A percentile compares a stretch with the other conserved stretches of the same genome.
Conservation (phyloP, 2,329 filamentous ascomycete species). For the Aureobasidium sp. region DNA sequence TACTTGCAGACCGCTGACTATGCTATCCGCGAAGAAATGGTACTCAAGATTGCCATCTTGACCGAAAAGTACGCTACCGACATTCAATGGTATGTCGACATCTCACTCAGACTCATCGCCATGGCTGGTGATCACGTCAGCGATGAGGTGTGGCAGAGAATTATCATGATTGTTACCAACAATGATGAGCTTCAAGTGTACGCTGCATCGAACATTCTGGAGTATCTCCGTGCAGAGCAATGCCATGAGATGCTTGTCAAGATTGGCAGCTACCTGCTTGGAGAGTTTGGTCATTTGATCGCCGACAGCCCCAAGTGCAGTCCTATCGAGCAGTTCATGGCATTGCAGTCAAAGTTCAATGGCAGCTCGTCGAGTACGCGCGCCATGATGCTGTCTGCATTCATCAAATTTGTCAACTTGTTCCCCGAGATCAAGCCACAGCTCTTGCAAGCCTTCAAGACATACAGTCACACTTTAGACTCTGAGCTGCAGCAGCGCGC, state of each 20-base stretch:
- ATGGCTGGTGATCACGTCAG: slow-evolving; percentile 98
- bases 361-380: slow-evolving; percentile 82
- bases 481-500: slow-evolving; percentile 93
- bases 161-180: slow-evolving; percentile 98
- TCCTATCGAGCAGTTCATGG: slow-evolving; percentile 94
- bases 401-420: slow-evolving; percentile 95
- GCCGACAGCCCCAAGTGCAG: slow-evolving; percentile 88
- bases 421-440: slow-evolving; percentile 98
- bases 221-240: slow-evolving; percentile 85
- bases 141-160: slow-evolving; percentile 97
- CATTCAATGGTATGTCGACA: slow-evolving; percentile 98
- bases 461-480: slow-evolving; percentile 91
- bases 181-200: slow-evolving; percentile 98
- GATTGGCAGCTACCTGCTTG: slow-evolving; percentile 91
- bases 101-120: slow-evolving; percentile 85
- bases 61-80: slow-evolving; percentile 98
- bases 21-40: slow-evolving; percentile 98
- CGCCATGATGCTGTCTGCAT: slow-evolving; percentile 90
- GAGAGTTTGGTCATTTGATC: slow-evolving; percentile 94
- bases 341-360: slow-evolving; percentile 81
- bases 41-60: slow-evolving; percentile 94
- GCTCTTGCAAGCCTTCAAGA: slow-evolving; percentile 78
- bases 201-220: slow-evolving; percentile 84
- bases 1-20: slow-evolving; percentile 97
- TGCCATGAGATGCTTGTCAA: slow-evolving; percentile 97